A percentile compares a stretch with the other conserved stretches of the same genome.
phyloP scores from a whole-genome alignment of 2,329 filamentous ascomycete species.

The Xylaria sp. region DNA sequence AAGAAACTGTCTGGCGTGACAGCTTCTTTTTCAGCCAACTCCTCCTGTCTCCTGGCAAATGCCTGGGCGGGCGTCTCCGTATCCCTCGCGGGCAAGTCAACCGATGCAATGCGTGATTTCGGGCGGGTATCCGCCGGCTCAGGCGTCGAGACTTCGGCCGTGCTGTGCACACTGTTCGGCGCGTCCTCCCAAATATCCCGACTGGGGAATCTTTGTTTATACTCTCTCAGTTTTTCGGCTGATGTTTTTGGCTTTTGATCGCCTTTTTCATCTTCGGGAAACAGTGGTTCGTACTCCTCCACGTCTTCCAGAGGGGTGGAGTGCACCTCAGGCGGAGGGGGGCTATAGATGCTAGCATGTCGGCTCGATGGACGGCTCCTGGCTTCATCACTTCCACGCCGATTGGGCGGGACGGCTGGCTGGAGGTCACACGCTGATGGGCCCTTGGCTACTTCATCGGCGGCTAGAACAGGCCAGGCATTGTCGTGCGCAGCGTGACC shows the following conservation, averaged over 20 bases:
- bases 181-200: slow-evolving; percentile 98
- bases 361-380: slow-evolving; percentile 70
- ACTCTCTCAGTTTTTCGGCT: slow-evolving; percentile 56
- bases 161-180: slow-evolving; percentile 80
- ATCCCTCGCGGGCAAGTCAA: slow-evolving; percentile 45
- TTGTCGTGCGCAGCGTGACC: slow-evolving; percentile 62
- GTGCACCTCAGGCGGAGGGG: slow-evolving; percentile 59
- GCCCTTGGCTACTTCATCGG: slow-evolving; percentile 83
- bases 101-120: slow-evolving; percentile 47
- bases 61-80: slow-evolving; percentile 65
- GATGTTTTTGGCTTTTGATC: slow-evolving; percentile 46
- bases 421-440: slow-evolving; percentile 71
- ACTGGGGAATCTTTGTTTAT: slow-evolving; percentile 81
- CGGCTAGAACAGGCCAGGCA: slow-evolving; percentile 81
- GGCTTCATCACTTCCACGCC: slow-evolving; percentile 63
- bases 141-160: slow-evolving; percentile 83
- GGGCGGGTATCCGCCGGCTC: slow-evolving; percentile 59
- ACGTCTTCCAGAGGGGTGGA: slow-evolving; percentile 82
- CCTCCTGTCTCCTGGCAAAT: slow-evolving; percentile 70
- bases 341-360: slow-evolving; percentile 67
- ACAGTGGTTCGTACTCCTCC: slow-evolving; percentile 93
- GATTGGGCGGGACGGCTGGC: slow-evolving; percentile 81
- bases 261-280: slow-evolving; percentile 74
- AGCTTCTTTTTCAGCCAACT: slow-evolving; percentile 64
- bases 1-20: slow-evolving; percentile 57